Evolutionary conservation across 2,329 filamentous ascomycete genomes (phyloP).

Genomic region (Xylariales sp.): DNA sequence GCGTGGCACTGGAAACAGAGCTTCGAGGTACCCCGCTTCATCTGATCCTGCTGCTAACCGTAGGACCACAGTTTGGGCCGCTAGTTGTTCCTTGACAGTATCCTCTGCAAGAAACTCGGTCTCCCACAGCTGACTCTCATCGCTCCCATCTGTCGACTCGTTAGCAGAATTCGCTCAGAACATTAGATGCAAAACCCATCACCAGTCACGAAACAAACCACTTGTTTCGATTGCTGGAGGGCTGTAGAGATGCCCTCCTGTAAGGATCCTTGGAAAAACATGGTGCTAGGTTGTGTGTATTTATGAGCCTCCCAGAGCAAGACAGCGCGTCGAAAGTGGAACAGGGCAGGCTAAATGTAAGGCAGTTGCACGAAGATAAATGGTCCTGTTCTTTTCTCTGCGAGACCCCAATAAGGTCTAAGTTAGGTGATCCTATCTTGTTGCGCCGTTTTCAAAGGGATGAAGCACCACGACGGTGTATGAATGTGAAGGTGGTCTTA

Average conservation of each 20-base stretch:
- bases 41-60: conserved; percentile 68
- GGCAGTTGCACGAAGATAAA: too few species aligned
- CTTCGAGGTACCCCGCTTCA: conserved; percentile 76
- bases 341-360: too few species aligned
- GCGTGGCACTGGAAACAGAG: conserved; percentile 75
- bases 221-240: conserved; percentile 69
- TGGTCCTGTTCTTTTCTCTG: too few species aligned
- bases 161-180: conserved; percentile 6
- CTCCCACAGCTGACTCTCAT: conserved; percentile 71
- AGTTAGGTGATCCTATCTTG: too few species aligned
- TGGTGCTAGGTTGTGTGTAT: too few species aligned
- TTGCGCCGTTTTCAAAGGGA: too few species aligned
- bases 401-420: too few species aligned
- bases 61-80: conserved; percentile 62
- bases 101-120: conserved; percentile 58
- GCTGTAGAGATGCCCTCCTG: conserved; percentile 77
- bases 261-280: conserved; percentile 80
- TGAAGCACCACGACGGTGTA: too few species aligned
- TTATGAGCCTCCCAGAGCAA: too few species aligned
- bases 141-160: conserved; percentile 55
- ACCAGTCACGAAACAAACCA: conserved; percentile 84
- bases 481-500: too few species aligned
- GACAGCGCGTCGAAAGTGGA: too few species aligned
- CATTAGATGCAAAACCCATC: conserved; percentile 16
- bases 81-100: conserved; percentile 52